Evolutionary conservation across 2,329 filamentous ascomycete genomes (phyloP).

Genomic region (Bipolaris cookei): DNA sequence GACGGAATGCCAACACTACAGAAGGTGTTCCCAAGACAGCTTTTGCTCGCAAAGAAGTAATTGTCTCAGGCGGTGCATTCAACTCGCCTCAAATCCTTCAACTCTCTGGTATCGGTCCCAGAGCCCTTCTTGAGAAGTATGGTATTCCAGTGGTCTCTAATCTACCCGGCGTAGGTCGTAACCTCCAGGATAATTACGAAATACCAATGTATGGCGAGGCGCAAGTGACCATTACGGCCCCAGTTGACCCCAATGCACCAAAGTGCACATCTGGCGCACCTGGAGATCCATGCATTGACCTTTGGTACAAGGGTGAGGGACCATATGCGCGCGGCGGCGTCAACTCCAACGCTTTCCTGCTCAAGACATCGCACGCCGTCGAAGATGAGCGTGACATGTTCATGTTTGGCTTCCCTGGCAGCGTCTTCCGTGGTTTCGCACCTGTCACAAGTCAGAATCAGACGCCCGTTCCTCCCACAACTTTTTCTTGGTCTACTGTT

Average conservation of each 20-base stretch:
- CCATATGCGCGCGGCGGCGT: conserved; percentile 52
- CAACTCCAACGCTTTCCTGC: conserved; percentile 59
- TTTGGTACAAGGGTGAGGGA: conserved; percentile 25
- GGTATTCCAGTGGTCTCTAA: conserved; percentile 61
- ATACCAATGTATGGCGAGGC: conserved; percentile 60
- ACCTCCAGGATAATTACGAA: conserved; percentile 37
- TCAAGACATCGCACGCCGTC: conserved; percentile 49
- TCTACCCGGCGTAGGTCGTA: conserved; percentile 44
- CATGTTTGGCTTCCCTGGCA: conserved; percentile 56
- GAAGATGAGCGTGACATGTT: conserved; percentile 60
- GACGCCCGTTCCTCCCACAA: conserved; percentile 15
- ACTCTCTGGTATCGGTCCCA: conserved; percentile 66
- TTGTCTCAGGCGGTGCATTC: conserved; percentile 57
- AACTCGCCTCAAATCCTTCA: conserved; percentile 68
- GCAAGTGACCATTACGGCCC: conserved; percentile 5
- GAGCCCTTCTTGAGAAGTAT: conserved; percentile 57
- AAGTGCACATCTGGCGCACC: conserved; percentile 28
- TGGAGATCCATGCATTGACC: conserved; percentile 27
- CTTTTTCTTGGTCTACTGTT: conserved; percentile 57
- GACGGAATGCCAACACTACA: conserved; percentile 30
- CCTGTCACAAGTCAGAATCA: conserved; percentile 56
- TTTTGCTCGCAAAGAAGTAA: conserved; percentile 31
- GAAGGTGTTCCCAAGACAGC: conserved; percentile 11
- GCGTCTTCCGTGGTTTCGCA: conserved; percentile 58
- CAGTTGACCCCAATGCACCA: conserved; percentile 12